A percentile compares a stretch with the other conserved stretches of the same genome.
Conservation (phyloP, 1,284 basidiomycete species). For the Boletus mariae region DNA sequence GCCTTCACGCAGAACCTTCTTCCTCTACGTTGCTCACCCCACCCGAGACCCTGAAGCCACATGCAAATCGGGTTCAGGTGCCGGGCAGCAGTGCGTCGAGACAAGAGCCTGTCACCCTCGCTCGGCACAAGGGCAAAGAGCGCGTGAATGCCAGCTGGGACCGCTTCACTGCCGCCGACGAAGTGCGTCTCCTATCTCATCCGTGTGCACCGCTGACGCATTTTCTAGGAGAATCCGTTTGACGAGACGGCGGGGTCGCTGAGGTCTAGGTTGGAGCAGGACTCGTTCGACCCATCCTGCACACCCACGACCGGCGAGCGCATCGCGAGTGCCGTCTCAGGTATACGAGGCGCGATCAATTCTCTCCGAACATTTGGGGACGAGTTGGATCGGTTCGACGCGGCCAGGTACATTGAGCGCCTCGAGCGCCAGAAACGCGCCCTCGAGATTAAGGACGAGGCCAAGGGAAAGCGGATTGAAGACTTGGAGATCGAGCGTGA, state of each 20-base stretch:
- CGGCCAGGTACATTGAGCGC: slow-evolving; percentile 35
- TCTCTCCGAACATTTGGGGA: background rate
- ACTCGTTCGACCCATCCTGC: background rate
- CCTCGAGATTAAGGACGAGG: slow-evolving; percentile 35
- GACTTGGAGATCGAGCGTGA: slow-evolving; percentile 34
- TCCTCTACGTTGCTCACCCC: slow-evolving; percentile 17
- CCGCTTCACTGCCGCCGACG: background rate
- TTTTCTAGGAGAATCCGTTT: slow-evolving; percentile 18
- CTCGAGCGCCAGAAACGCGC: slow-evolving; percentile 40
- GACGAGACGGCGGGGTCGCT: background rate
- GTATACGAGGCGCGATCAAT: background rate
- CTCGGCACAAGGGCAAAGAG: slow-evolving; percentile 25
- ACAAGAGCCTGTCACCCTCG: slow-evolving; percentile 18
- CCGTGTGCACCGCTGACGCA: background rate
- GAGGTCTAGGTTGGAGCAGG: background rate
- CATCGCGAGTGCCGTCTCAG: slow-evolving; percentile 10
- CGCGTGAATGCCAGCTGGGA: slow-evolving; percentile 6
- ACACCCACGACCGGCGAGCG: slow-evolving; percentile 16
- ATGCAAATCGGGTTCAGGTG: background rate
- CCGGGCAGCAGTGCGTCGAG: background rate
- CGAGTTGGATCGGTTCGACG: slow-evolving; percentile 8
- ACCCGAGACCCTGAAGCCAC: slow-evolving; percentile 13
- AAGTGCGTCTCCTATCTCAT: slow-evolving; percentile 2
- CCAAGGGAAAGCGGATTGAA: slow-evolving; percentile 38
- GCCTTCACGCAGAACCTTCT: slow-evolving; percentile 1